Base-by-base conservation (phyloP, 2,329 filamentous ascomycete species). In the Talaromyces sp. region DNA sequence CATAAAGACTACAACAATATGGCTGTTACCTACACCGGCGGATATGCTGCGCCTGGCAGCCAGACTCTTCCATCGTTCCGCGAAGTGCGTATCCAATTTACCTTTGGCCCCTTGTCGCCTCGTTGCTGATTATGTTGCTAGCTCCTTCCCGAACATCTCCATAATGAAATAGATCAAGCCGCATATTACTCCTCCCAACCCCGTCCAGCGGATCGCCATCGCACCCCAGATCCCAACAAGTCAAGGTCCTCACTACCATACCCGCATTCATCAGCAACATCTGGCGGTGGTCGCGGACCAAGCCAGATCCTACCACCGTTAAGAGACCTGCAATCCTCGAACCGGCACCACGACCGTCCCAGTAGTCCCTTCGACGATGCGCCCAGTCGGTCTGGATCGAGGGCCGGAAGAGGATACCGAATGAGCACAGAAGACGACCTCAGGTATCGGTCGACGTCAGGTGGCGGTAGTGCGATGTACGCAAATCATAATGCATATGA, bases 151-250 rank as follows among this genome's bases (percentile, higher is more conserved):
- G 69, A 75, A 62, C 74, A 78, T 64, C 70, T 78, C 9, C 76
- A 77, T 63, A 75, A 77, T 64, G 76, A 76, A 64, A 78, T 78
- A 64, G 76, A 78, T 37, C 76, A 75, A 23, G 72, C 71, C 12
- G 68, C 75, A 64, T 76, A 73, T 64, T 70, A 70, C 61, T 31
- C 39, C 35, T 68, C 66, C 46, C 68, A 71, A 8, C 69, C 71
- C 16, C 68, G 67, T 7, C 9, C 50, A 9, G 18, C 42, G 39
- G 54, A 57, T 40, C 66, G 69, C 54, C 66, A 68, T 61, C 68
- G 69, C 56, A 68, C 69, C 52, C 72, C 70, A 63, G 73, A 75
- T 42, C 71, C 75, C 35, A 64, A 66, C 54, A 70, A 71, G 50
- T 70, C 72, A 44, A 68, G 71, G 55, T 70, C 73, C 28, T 66